Evolutionary conservation across 1,284 basidiomycete species (phyloP).

Genomic region (Malassezia vespertilionis): DNA sequence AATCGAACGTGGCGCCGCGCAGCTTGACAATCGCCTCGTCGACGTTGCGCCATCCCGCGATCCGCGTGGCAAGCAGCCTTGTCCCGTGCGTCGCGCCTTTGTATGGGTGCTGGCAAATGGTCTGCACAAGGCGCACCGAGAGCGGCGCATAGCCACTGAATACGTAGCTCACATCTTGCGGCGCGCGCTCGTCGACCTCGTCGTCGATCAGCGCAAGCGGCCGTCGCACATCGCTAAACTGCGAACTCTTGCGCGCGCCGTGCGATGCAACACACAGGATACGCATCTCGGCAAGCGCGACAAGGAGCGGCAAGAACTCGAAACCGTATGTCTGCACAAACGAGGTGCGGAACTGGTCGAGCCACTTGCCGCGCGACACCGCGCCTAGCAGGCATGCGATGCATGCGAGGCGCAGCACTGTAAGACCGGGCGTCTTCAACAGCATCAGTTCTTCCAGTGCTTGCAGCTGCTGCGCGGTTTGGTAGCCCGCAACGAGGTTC

Average conservation of each 20-base stretch:
- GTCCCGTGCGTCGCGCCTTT: too few relatives aligned
- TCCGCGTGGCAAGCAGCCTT: constrained; percentile 77
- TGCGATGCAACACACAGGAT: constrained; percentile 50
- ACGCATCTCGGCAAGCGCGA: constrained; percentile 64
- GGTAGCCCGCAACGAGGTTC: constrained; percentile 64
- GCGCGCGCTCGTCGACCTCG: constrained; percentile 59
- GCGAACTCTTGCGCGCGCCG: not conserved
- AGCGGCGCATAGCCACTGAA: constrained; percentile 96
- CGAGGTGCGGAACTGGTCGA: constrained; percentile 82
- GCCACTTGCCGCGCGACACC: constrained; percentile 72
- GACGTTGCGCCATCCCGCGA: constrained; percentile 91
- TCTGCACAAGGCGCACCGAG: constrained; percentile 80
- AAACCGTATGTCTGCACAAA: constrained; percentile 92
- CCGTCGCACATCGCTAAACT: constrained; percentile 57
- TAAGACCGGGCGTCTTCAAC: constrained; percentile 24
- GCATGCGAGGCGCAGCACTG: constrained; percentile 63
- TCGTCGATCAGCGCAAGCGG: constrained; percentile 83
- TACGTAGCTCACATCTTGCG: constrained; percentile 86
- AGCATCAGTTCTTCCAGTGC: constrained; percentile 39
- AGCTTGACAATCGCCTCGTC: constrained; percentile 73
- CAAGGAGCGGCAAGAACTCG: constrained; percentile 69
- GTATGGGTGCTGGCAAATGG: constrained; percentile 71
- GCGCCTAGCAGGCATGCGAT: constrained; percentile 71
- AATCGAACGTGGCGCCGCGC: constrained; percentile 75
- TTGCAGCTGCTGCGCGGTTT: constrained; percentile 25